Base-by-base conservation (phyloP, 2,329 filamentous ascomycete genomes). In the Chlorencoelia australis region DNA sequence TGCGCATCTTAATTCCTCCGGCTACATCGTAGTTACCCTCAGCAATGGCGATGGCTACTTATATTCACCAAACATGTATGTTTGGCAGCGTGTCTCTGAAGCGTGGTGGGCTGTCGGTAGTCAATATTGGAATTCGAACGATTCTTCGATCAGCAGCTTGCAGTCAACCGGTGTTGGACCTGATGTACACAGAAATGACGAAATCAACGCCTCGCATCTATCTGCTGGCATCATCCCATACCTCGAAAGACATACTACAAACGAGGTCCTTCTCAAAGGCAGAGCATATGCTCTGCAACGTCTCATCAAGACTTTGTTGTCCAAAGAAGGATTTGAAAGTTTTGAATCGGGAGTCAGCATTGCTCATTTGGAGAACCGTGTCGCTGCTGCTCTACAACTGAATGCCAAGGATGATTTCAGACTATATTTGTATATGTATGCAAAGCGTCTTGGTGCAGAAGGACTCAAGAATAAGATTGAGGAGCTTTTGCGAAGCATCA, bases 111-210 rank as follows among this genome's bases (percentile, higher is more conserved):
- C 89, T 0, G 87, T 96, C 0, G 88, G 88, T 13, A 94, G 85
- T 49, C 91, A 98, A 57, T 98, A 98, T 59, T 98, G 91, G 93
- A 96, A 98, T 59, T 93, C 87, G 1, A 94, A 87, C 35, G 91
- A 95, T 53, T 87, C 86, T 2, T 87, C 87, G 1, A 77, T 94
- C 35, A 79, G 82, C 31, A 83, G 87, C 33, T 62, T 94, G 24
- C 79, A 86, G 46, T 77, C 83, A 2, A 79, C 77, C 1, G 76
- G 77, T 7, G 70, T 79, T 6, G 76, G 79, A 0, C 67, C 75
- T 2, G 66, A 67, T 26, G 61, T 65, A 7, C 20, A 66, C 65
- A 40, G 58, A 49, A 61, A 65, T 35, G 62, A 65, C 7, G 62
- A 71, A 35, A 55, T 65, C 7, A 64, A 67, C 24, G 63, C 64